Percentiles rank a stretch among this genome's conserved stretches.
phyloP scores from a whole-genome alignment of 2,329 filamentous ascomycete species.

The Aspergillus amoenus region DNA sequence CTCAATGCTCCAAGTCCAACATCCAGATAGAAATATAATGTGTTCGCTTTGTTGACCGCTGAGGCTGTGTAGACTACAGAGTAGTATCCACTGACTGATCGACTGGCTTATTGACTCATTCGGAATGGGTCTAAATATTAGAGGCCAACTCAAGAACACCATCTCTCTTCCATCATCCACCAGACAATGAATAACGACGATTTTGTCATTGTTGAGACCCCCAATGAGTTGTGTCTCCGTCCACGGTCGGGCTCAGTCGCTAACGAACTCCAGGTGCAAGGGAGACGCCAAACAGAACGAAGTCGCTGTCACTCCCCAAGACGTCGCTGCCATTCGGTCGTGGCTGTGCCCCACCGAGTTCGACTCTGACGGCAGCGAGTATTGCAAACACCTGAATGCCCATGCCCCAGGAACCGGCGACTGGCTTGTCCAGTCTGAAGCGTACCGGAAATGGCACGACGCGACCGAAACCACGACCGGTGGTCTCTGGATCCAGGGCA shows the following conservation, averaged over 20 bases:
- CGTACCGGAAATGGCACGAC: constrained; percentile 16
- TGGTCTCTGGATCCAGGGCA: constrained; percentile 23
- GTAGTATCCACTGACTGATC: too few species aligned
- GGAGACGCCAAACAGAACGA: background rate
- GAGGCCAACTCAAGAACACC: background rate
- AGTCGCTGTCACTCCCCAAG: background rate
- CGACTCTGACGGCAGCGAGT: constrained; percentile 1
- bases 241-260: background rate
- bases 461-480: background rate
- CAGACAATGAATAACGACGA: background rate
- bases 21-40: too few species aligned
- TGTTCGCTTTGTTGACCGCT: too few species aligned
- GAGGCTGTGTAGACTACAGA: too few species aligned
- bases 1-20: too few species aligned
- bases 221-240: background rate
- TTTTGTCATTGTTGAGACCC: background rate
- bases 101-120: too few species aligned
- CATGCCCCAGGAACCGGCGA: constrained; percentile 16
- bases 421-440: constrained; percentile 15
- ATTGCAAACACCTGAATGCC: constrained; percentile 9
- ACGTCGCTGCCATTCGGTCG: background rate
- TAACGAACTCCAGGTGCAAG: background rate
- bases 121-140: background rate
- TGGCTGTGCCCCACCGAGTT: constrained; percentile 13
- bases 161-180: background rate